Base-by-base conservation (phyloP, 306 rosid genomes). In the Lotus japonicus region DNA sequence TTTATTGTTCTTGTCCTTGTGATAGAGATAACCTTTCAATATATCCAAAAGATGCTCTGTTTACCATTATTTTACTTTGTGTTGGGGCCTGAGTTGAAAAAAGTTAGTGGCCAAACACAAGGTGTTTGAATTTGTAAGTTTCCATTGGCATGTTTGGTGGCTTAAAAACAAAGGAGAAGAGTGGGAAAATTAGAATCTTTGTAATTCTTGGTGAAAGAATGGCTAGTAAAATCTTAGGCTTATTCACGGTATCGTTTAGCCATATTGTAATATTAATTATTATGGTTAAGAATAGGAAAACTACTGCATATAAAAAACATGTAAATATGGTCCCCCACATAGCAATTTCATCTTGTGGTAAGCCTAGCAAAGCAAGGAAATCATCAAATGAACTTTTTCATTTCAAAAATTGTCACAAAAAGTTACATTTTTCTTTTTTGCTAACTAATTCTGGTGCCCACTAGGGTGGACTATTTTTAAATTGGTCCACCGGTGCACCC, bases 121-220 rank as follows among this genome's bases (percentile, higher is more conserved):
- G 55, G 46, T 26, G n/a, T 53, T 53, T 53, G 58, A 64, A 53
- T 63, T 73, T 63, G 53, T 38, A 52, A 44, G 62, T 38, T 63
- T 73, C 19, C 26, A 11, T 42, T 43, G 23, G 31, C 28, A 28
- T 64, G 57, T 18, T 42, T 52, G 28, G 23, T 9, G 23, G 71
- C 15, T 4, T 15, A 43, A 11, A 65, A 39, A 31, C 58, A 26
- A 14, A 61, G 9, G 9, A 43, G 5, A 31, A 19, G 23, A 56
- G 7, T 3, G 14, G 19, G 36, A 26, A 62, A 15, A 6, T 46
- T 17, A 12, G 57, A 18, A 49, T 49, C 18, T 35, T 35, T 16
- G 46, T 28, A 6, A 14, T 64, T 4, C 3, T 46, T 56, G 3
- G 31, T 10, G 45, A 65, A 48, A 39, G 66, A 16, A 39, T 58